These are phyloP conservation scores for Jacaranda copaia DNA, from an alignment of 257 asterid genomes.

Conservation along the genomic window DNA sequence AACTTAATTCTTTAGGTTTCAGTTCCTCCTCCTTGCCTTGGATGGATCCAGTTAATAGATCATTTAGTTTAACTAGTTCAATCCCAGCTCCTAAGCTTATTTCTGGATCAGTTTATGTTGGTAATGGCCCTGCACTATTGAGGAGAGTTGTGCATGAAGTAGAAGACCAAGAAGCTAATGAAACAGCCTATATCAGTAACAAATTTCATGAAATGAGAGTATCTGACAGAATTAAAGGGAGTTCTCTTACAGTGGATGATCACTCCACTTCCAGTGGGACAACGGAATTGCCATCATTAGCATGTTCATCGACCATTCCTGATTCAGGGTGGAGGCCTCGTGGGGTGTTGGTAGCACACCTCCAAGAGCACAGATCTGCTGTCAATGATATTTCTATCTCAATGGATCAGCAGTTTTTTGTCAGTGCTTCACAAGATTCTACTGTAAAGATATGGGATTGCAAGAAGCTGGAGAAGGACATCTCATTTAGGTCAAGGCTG, in stretches of 20 bases:
- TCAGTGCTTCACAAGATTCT: slow-evolving; percentile 98
- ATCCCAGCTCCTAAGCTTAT: slow-evolving; percentile 81
- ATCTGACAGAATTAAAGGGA: slow-evolving; percentile 61
- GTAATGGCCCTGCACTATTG: slow-evolving; percentile 72
- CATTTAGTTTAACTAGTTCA: slow-evolving; percentile 84
- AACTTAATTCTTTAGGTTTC: slow-evolving; percentile 69
- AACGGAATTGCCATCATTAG: slow-evolving; percentile 64
- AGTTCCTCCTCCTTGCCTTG: slow-evolving; percentile 92
- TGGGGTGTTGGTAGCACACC: slow-evolving; percentile 98
- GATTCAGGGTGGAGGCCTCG: slow-evolving; percentile 99
- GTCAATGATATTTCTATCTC: slow-evolving; percentile 94
- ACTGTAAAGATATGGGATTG: slow-evolving; percentile 99
- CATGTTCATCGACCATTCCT: slow-evolving; percentile 79
- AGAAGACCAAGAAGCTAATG: slow-evolving; percentile 87
- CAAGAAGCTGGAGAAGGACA: slow-evolving; percentile 96
- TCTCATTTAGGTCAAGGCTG: slow-evolving; percentile 92
- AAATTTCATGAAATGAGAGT: slow-evolving; percentile 73
- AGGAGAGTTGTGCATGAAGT: slow-evolving; percentile 99
- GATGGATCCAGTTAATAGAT: slow-evolving; percentile 86
- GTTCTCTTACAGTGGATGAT: slow-evolving; percentile 62
- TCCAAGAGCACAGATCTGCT: slow-evolving; percentile 95
- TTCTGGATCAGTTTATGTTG: slow-evolving; percentile 80
- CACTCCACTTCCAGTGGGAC: slow-evolving; percentile 61
- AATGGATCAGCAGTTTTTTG: slow-evolving; percentile 91
- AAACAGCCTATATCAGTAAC: slow-evolving; percentile 58